phyloP scores from a whole-genome alignment of 1,139 yeast species.

The Taphrina communis region DNA sequence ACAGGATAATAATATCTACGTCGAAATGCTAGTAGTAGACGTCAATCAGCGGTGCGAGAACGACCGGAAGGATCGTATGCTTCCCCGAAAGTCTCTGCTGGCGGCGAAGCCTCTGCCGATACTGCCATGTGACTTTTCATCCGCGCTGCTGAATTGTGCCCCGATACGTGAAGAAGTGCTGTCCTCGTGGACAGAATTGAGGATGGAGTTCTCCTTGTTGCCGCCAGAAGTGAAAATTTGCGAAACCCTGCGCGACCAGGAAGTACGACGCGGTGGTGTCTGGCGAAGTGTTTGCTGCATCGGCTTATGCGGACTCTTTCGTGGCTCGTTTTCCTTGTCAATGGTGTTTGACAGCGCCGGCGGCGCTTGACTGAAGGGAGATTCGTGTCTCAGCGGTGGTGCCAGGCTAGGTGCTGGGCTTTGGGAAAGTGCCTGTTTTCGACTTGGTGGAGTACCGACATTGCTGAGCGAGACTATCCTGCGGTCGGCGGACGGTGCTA shows the following conservation, averaged over 20 bases:
- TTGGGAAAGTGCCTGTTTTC: not conserved
- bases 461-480: constrained; percentile 37
- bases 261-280: constrained; percentile 27
- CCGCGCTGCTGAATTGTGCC: not conserved
- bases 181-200: constrained; percentile 19
- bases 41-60: constrained; percentile 20
- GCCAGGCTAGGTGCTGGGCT: constrained; percentile 8
- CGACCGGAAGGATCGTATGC: constrained; percentile 17
- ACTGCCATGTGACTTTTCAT: not conserved
- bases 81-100: constrained; percentile 11
- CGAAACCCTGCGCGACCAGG: constrained; percentile 31
- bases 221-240: constrained; percentile 25
- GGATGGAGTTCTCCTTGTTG: constrained; percentile 32
- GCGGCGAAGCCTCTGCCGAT: constrained; percentile 7
- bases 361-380: constrained; percentile 13
- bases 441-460: constrained; percentile 17
- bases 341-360: not conserved
- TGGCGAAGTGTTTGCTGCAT: constrained; percentile 19
- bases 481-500: constrained; percentile 24
- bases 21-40: not conserved
- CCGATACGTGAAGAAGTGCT: constrained; percentile 1
- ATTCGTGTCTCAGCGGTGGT: constrained; percentile 22
- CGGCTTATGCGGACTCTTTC: constrained; percentile 13
- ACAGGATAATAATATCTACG: not conserved
- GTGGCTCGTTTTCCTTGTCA: constrained; percentile 16